Evolutionary conservation across 306 rosid species (phyloP).

Genomic region (Chamaecrista fasciculata): DNA sequence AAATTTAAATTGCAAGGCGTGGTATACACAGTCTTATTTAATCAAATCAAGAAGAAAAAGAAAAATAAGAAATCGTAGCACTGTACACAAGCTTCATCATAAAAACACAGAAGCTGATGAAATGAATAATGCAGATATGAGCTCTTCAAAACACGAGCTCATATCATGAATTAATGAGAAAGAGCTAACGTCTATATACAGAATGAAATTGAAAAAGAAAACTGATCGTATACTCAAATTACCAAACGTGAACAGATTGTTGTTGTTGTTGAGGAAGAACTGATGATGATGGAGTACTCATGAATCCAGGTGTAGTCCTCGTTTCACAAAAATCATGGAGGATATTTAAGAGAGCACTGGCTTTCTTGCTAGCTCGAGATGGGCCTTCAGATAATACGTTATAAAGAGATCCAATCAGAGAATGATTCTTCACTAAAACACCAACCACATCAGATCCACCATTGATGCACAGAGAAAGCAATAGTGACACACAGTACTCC

Average conservation of each 20-base stretch:
- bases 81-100: constrained; percentile 48
- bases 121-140: constrained; percentile 39
- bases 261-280: constrained; percentile 60
- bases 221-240: too few species aligned
- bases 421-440: constrained; percentile 48
- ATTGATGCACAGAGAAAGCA: constrained; percentile 60
- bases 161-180: constrained; percentile 25
- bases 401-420: constrained; percentile 69
- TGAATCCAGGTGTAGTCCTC: constrained; percentile 51
- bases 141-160: constrained; percentile 68
- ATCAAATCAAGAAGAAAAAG: constrained; percentile 21
- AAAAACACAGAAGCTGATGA: constrained; percentile 57
- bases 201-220: constrained; percentile 26
- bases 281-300: too few species aligned
- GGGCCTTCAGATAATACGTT: constrained; percentile 63
- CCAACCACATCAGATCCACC: constrained; percentile 63
- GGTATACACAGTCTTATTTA: constrained; percentile 29
- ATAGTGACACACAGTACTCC: constrained; percentile 63
- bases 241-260: constrained; percentile 58
- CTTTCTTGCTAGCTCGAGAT: constrained; percentile 56
- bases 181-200: too few species aligned
- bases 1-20: not conserved
- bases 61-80: constrained; percentile 25
- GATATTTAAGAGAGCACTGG: constrained; percentile 63
- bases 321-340: constrained; percentile 65